Base-by-base conservation (phyloP, 306 rosid species). In the Ochetophila trinervis region DNA sequence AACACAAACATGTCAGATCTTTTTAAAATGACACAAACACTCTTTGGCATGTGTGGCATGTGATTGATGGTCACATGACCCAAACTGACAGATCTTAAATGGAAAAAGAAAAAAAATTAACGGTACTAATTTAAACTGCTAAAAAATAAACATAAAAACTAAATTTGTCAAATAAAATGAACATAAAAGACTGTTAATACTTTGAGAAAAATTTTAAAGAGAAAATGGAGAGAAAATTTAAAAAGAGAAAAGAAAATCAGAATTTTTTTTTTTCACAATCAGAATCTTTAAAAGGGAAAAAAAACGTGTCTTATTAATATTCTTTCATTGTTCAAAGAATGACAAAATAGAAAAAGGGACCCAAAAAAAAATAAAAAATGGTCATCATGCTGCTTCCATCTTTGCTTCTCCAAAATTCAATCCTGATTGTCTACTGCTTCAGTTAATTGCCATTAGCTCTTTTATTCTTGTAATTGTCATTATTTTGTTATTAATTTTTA, bases 301-400 rank as follows among this genome's bases (percentile, higher is more conserved):
- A 17, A 19, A 40, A 75, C 81, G 49, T 50, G 68, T 67, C 76
- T 63, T 63, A 62, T 75, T 62, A 52, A 49, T 49, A 16, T 54
- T 42, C 73, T 73, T 66, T 23, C 57, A 40, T 37, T 65, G 74
- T 71, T 67, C 74, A 73, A 52, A 40, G 75, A 77, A 53, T 61
- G 82, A n/a, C 8, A 34, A 58, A 34, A 9, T 22, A 22, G 6
- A 66, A 20, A 73, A 19, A 52, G 44, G 54, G 74, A 76, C 80
- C 32, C 2, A 87, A 78, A 78, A 59, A 18, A 36, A 63, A 45
- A 84, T 76, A 86, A 12, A 12, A 9, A 9, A 40, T 40, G 90
- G 83, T 71, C 86, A 65, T 54, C 71, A 78, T 84, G 87, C 80
- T 82, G 83, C 78, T 68, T 61, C 69, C 80, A 55, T 74, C 82